Evolutionary conservation across 1,284 basidiomycete genomes (phyloP).

Genomic region (Rhodofomes roseus): DNA sequence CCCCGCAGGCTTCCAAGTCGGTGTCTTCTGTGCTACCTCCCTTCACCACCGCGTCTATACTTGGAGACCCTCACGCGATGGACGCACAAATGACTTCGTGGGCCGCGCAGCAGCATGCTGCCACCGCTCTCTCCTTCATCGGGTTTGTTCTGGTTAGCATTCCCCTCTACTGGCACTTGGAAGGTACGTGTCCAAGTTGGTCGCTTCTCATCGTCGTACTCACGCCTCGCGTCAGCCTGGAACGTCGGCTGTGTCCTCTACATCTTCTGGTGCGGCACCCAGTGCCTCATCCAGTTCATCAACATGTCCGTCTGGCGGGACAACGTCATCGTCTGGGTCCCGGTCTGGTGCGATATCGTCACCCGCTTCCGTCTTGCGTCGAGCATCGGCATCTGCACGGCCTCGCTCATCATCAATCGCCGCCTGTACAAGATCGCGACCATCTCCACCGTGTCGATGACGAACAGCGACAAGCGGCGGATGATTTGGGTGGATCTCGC

Average conservation of each 20-base stretch:
- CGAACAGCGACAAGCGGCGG: conserved; percentile 29
- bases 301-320: conserved; percentile 67
- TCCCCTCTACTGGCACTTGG: conserved; percentile 58
- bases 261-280: conserved; percentile 58
- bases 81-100: conserved; percentile 3
- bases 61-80: conserved; percentile 3
- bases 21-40: neutral
- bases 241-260: conserved; percentile 60
- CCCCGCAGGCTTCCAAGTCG: neutral
- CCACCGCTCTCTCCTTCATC: conserved; percentile 38
- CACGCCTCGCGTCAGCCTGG: conserved; percentile 27
- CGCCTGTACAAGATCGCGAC: conserved; percentile 45
- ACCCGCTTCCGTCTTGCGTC: conserved; percentile 33
- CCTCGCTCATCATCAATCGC: conserved; percentile 46
- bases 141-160: conserved; percentile 46
- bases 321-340: conserved; percentile 50
- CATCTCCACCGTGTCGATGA: conserved; percentile 25
- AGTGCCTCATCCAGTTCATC: conserved; percentile 52
- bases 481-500: conserved; percentile 33
- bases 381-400: conserved; percentile 37
- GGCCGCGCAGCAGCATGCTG: conserved; percentile 1
- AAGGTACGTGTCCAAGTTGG: conserved; percentile 30
- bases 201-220: neutral
- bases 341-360: conserved; percentile 74
- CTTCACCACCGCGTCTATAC: conserved; percentile 1